Percentiles rank a stretch among this genome's conserved stretches.
Conservation (phyloP, 2,329 filamentous ascomycete species). For the Alternaria incomplexa region DNA sequence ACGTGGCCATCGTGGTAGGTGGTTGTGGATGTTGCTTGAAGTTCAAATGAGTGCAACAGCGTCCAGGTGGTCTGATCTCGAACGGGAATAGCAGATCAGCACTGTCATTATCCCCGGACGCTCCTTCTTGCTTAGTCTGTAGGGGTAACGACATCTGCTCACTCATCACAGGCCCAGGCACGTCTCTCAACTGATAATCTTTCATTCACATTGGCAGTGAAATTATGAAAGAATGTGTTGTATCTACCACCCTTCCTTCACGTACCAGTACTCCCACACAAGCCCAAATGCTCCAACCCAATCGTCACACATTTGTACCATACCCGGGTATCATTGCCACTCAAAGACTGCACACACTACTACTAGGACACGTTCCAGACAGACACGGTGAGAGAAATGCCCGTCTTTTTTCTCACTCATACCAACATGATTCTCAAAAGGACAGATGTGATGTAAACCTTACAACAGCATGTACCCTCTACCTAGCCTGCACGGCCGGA, state of each 20-base stretch:
- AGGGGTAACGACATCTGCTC: not conserved
- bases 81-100: not conserved
- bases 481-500: slow-evolving; percentile 64
- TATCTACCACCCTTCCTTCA: not conserved
- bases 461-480: not conserved
- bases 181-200: not conserved
- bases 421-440: not conserved
- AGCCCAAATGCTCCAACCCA: not conserved
- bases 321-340: slow-evolving; percentile 4
- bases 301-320: not conserved
- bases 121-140: not conserved
- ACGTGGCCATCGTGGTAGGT: slow-evolving; percentile 13
- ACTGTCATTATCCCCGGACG: not conserved
- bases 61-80: not conserved
- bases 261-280: not conserved
- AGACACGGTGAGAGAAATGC: not conserved
- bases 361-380: not conserved
- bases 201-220: not conserved
- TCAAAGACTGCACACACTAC: not conserved
- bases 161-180: not conserved
- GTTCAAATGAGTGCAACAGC: not conserved
- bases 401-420: not conserved
- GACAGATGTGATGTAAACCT: not conserved
- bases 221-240: not conserved
- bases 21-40: not conserved